Conservation (phyloP, 2,329 filamentous ascomycete species). For the Beauveria rudraprayagi region DNA sequence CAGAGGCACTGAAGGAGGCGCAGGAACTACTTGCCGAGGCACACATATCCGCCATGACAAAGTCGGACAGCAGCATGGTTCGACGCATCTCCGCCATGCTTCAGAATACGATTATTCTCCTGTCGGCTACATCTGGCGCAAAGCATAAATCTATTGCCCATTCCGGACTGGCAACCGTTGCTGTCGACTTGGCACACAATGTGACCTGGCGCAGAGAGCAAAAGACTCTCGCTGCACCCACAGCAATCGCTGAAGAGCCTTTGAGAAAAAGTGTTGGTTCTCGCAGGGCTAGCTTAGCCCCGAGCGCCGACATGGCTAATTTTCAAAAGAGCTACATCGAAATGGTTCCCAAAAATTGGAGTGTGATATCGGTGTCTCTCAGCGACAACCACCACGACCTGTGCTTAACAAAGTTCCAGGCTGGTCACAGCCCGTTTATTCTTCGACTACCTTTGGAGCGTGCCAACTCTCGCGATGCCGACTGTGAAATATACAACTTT, state of each 20-base stretch:
- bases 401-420: conserved; percentile 77
- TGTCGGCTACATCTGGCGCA: conserved; percentile 51
- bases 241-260: conserved; percentile 18
- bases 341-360: conserved; percentile 76
- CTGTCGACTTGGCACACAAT: conserved; percentile 62
- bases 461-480: conserved; percentile 71
- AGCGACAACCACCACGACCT: conserved; percentile 78
- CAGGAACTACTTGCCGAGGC: conserved; percentile 58
- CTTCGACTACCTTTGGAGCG: conserved; percentile 78
- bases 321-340: conserved; percentile 81
- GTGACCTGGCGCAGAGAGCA: conserved; percentile 59
- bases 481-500: conserved; percentile 74
- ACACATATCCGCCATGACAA: conserved; percentile 47
- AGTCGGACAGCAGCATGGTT: conserved; percentile 50
- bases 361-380: conserved; percentile 74
- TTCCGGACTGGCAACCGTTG: conserved; percentile 52
- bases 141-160: conserved; percentile 39
- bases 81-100: conserved; percentile 56
- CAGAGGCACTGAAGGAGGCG: conserved; percentile 54
- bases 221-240: conserved; percentile 34
- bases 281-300: conserved; percentile 36
- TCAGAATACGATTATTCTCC: conserved; percentile 56
- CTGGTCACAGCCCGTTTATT: conserved; percentile 71
- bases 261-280: conserved; percentile 16
- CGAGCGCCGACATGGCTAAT: conserved; percentile 44